Evolutionary conservation across 2,329 filamentous ascomycete genomes (phyloP).

Genomic region (Ophiocordyceps sinensis): DNA sequence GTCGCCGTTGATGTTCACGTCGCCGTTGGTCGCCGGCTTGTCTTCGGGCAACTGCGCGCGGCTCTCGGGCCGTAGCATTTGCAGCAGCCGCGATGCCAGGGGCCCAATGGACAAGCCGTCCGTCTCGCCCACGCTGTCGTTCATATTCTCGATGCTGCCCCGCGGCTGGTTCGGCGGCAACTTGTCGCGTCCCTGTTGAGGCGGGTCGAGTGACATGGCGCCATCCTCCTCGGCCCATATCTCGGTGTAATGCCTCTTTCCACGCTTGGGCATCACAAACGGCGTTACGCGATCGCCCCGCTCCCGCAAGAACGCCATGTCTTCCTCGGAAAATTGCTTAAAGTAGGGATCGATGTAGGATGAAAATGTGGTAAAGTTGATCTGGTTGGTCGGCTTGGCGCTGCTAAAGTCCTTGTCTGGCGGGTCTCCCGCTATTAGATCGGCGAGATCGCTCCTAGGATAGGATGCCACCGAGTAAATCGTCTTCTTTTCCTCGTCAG

Average conservation of each 20-base stretch:
- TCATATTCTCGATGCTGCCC: conserved; percentile 74
- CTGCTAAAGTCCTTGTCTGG: conserved; percentile 94
- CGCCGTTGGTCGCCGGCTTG: conserved; percentile 37
- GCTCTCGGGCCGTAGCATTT: conserved; percentile 66
- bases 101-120: conserved; percentile 84
- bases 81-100: conserved; percentile 66
- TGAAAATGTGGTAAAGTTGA: conserved; percentile 86
- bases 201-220: conserved; percentile 55
- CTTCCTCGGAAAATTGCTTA: conserved; percentile 78
- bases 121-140: conserved; percentile 73
- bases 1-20: conserved; percentile 39
- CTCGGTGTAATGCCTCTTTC: conserved; percentile 74
- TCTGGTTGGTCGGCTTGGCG: conserved; percentile 85
- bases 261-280: conserved; percentile 75
- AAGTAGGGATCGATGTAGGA: conserved; percentile 88
- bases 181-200: conserved; percentile 46
- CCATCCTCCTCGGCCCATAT: conserved; percentile 93
- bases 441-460: conserved; percentile 63
- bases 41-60: conserved; percentile 42
- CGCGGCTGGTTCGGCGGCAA: conserved; percentile 69
- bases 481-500: conserved; percentile 69
- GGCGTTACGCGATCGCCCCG: conserved; percentile 71
- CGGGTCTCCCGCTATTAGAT: conserved; percentile 76
- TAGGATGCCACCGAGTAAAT: conserved; percentile 82
- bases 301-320: conserved; percentile 84